phyloP scores from a whole-genome alignment of 805 yeast genomes.

The Isabelozyma gotoi region DNA sequence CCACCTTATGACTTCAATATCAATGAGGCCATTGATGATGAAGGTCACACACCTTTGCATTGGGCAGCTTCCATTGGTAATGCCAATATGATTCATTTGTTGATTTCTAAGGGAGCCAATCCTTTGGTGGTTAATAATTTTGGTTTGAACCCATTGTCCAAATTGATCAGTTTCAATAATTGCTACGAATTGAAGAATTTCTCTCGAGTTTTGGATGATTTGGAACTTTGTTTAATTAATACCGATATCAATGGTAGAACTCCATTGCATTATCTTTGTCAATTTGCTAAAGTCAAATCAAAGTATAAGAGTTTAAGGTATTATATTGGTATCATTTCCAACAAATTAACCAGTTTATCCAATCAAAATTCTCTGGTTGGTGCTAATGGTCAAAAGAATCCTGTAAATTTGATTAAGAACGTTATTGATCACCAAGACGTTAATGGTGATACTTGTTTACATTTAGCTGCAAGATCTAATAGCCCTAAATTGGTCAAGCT shows the following conservation, averaged over 20 bases:
- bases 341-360: conserved; percentile 58
- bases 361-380: conserved; percentile 18
- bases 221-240: conserved; percentile 75
- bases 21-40: conserved; percentile 83
- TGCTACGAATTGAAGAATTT: conserved; percentile 80
- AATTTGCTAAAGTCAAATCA: conserved; percentile 61
- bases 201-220: conserved; percentile 70
- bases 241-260: conserved; percentile 74
- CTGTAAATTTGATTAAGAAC: conserved; percentile 58
- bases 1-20: conserved; percentile 68
- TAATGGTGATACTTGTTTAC: conserved; percentile 83
- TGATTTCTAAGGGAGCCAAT: conserved; percentile 75
- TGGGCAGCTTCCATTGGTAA: conserved; percentile 98
- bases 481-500: conserved; percentile 72
- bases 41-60: conserved; percentile 91
- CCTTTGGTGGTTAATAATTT: conserved; percentile 49
- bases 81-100: conserved; percentile 68
- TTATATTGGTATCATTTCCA: conserved; percentile 73
- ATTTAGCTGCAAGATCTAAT: conserved; percentile 71
- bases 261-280: conserved; percentile 82
- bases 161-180: conserved; percentile 84
- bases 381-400: conserved; percentile 39
- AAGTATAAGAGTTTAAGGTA: conserved; percentile 79
- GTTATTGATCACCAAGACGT: conserved; percentile 76
- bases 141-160: conserved; percentile 86